These are phyloP conservation scores for Lactarius hatsudake DNA, from an alignment of 768 basidiomycete genomes.

Conservation along the genomic window DNA sequence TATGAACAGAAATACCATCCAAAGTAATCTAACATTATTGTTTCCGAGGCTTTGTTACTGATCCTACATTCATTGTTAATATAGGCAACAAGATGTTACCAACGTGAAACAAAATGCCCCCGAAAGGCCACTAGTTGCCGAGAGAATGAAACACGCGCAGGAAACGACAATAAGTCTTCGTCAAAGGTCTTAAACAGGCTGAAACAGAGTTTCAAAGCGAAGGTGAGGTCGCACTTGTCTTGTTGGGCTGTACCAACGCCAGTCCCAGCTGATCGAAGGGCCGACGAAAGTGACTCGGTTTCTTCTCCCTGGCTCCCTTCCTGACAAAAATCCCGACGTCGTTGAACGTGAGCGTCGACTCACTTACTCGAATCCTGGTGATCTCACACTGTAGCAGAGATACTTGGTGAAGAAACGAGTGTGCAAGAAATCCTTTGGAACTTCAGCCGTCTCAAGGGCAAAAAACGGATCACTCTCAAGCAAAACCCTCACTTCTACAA, in stretches of 20 bases:
- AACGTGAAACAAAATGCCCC: too few relatives aligned
- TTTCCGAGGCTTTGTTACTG: background rate
- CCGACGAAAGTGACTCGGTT: background rate
- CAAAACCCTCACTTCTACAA: conserved; percentile 20
- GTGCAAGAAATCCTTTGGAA: conserved; percentile 19
- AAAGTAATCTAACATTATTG: background rate
- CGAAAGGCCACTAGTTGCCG: too few relatives aligned
- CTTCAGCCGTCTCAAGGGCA: conserved; percentile 5
- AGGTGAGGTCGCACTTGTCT: background rate
- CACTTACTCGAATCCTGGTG: background rate
- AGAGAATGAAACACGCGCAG: background rate
- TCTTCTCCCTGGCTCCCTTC: background rate
- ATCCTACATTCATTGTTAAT: background rate
- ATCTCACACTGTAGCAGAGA: conserved; percentile 8
- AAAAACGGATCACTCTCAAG: conserved; percentile 4
- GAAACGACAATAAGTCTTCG: background rate
- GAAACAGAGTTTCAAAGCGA: background rate
- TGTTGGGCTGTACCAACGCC: background rate
- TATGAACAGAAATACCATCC: background rate
- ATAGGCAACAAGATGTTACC: background rate
- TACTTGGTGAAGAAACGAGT: background rate
- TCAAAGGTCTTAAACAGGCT: background rate
- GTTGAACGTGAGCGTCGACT: background rate
- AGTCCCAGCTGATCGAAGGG: background rate
- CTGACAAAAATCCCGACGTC: background rate